A percentile compares a stretch with the other conserved stretches of the same genome.
phyloP scores from a whole-genome alignment of 2,329 filamentous ascomycete species.

The Intubia oerlemansii region DNA sequence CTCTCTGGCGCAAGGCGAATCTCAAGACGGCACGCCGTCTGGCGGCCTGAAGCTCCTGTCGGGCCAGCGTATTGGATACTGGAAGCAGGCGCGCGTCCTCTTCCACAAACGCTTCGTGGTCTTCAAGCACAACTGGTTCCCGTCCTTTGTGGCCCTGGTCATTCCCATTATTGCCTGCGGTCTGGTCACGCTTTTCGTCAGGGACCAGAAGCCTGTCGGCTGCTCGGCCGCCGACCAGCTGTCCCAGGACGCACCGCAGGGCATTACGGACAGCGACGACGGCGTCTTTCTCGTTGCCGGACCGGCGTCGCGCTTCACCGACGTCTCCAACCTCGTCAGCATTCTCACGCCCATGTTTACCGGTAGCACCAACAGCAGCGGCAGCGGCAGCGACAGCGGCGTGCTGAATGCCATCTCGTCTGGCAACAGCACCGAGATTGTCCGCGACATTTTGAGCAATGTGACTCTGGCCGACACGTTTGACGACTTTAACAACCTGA shows the following conservation, averaged over 20 bases:
- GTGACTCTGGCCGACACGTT: constrained; percentile 39
- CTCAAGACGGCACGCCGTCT: too few relatives aligned
- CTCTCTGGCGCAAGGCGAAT: background rate
- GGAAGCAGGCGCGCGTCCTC: constrained; percentile 49
- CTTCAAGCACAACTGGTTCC: constrained; percentile 56
- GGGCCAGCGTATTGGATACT: constrained; percentile 47
- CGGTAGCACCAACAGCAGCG: constrained; percentile 3
- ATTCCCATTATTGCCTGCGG: constrained; percentile 65
- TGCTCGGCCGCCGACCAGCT: constrained; percentile 30
- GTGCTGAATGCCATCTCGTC: background rate
- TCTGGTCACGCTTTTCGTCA: constrained; percentile 57
- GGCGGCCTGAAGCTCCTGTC: constrained; percentile 37
- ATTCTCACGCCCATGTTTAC: constrained; percentile 21
- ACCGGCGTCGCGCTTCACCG: constrained; percentile 19
- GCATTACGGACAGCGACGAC: constrained; percentile 17
- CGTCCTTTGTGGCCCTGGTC: constrained; percentile 51
- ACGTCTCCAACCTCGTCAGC: constrained; percentile 9
- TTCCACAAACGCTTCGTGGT: constrained; percentile 62
- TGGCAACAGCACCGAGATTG: constrained; percentile 1
- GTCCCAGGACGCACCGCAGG: constrained; percentile 18
- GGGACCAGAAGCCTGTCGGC: constrained; percentile 25
- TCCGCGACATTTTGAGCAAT: constrained; percentile 7
- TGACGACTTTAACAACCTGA: constrained; percentile 44
- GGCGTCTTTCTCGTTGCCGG: constrained; percentile 20
- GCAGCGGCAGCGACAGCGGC: background rate